These are phyloP conservation scores for Sporothrix mexicana DNA, from an alignment of 2,329 filamentous ascomycete species.

Conservation along the genomic window DNA sequence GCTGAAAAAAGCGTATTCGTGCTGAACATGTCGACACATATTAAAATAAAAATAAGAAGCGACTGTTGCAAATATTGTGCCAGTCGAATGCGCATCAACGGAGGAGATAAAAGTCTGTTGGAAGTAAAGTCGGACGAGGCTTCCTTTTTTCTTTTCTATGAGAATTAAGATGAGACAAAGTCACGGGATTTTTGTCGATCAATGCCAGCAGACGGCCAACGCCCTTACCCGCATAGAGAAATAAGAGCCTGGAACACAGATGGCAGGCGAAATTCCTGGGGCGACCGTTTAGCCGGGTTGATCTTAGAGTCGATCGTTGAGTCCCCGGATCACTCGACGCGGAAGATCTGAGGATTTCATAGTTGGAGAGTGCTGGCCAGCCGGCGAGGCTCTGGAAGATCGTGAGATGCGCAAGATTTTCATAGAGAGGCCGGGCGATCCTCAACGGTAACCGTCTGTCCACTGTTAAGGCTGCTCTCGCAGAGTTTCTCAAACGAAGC, in stretches of 20 bases:
- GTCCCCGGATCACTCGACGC: neutral
- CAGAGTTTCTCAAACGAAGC: neutral
- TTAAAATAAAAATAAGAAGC: neutral
- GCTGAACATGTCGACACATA: neutral
- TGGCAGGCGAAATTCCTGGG: neutral
- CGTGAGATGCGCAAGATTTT: neutral
- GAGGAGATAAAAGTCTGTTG: constrained; percentile 1
- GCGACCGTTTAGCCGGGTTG: constrained; percentile 7
- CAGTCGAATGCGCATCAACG: neutral
- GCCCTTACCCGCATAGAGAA: neutral
- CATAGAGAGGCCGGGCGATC: neutral
- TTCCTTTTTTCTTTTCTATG: neutral
- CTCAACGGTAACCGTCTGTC: neutral
- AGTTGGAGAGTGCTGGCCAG: neutral
- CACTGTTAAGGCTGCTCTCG: neutral
- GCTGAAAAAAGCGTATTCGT: neutral
- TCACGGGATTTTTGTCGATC: constrained; percentile 14
- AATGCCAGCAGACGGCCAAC: constrained; percentile 6
- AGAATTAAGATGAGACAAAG: neutral
- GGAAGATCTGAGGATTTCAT: neutral
- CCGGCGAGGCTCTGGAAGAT: neutral
- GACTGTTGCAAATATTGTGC: neutral
- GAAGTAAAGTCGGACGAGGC: neutral
- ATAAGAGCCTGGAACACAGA: neutral
- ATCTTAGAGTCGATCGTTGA: neutral